These are phyloP conservation scores for Hypoxylon lenormandii DNA, from an alignment of 495 filamentous ascomycete species.

Conservation along the genomic window DNA sequence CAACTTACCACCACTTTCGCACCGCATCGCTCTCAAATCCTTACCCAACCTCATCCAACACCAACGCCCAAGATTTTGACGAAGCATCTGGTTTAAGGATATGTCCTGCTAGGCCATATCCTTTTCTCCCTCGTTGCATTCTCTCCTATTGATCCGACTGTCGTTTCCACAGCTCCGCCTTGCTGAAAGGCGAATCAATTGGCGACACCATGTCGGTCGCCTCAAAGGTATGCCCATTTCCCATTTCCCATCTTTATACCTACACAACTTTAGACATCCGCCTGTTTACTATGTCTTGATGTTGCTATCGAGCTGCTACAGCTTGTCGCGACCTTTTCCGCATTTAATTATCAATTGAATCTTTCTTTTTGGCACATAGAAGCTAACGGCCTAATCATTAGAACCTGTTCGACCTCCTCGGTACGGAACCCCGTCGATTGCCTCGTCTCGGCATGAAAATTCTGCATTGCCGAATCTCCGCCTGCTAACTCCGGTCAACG, in stretches of 20 bases:
- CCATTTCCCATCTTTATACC: background rate
- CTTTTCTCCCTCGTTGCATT: constrained; percentile 45
- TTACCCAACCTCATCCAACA: constrained; percentile 19
- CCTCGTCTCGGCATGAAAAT: constrained; percentile 48
- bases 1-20: constrained; percentile 1
- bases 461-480: constrained; percentile 34
- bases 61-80: constrained; percentile 27
- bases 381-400: constrained; percentile 56
- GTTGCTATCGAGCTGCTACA: background rate
- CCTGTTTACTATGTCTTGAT: background rate
- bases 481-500: constrained; percentile 48
- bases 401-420: constrained; percentile 91
- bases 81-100: constrained; percentile 38
- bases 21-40: constrained; percentile 17
- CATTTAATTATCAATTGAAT: constrained; percentile 14
- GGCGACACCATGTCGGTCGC: constrained; percentile 72
- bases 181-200: constrained; percentile 61
- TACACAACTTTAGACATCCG: background rate
- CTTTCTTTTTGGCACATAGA: constrained; percentile 15
- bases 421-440: constrained; percentile 64
- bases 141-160: constrained; percentile 50
- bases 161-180: constrained; percentile 56
- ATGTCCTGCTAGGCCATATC: constrained; percentile 54
- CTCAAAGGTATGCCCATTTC: constrained; percentile 66
- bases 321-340: background rate